Percentiles rank a stretch among this genome's conserved stretches.
Conservation (phyloP, 2,329 filamentous ascomycete species). For the Phialophora expanda region DNA sequence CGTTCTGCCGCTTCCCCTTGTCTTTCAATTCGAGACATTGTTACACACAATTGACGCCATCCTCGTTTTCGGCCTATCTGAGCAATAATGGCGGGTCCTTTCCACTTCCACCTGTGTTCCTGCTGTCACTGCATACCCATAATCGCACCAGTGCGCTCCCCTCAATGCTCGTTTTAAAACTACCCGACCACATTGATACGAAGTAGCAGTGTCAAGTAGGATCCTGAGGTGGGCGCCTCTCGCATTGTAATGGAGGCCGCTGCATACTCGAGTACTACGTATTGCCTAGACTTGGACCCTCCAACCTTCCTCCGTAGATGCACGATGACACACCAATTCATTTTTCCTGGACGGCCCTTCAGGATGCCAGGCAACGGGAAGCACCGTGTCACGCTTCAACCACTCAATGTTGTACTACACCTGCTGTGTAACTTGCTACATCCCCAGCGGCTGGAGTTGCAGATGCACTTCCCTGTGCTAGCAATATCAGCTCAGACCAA, state of each 20-base stretch:
- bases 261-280: not conserved
- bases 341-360: not conserved
- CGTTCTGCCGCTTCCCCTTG: not conserved
- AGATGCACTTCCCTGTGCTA: not conserved
- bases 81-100: not conserved
- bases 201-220: not conserved
- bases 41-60: slow-evolving; percentile 1
- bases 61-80: not conserved
- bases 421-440: not conserved
- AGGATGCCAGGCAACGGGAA: not conserved
- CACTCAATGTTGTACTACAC: not conserved
- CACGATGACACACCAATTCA: not conserved
- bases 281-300: not conserved
- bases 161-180: not conserved
- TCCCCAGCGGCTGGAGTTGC: not conserved
- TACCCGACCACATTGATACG: not conserved
- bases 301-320: not conserved
- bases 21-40: not conserved
- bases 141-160: not conserved
- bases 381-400: not conserved
- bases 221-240: not conserved
- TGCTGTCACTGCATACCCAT: not conserved
- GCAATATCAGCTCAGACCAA: not conserved
- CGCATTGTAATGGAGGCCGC: not conserved
- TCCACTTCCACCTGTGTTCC: not conserved